A percentile compares a stretch with the other conserved stretches of the same genome.
Conservation (phyloP, 192 early-diverging fungal species). For the Obelidium mucronatum region DNA sequence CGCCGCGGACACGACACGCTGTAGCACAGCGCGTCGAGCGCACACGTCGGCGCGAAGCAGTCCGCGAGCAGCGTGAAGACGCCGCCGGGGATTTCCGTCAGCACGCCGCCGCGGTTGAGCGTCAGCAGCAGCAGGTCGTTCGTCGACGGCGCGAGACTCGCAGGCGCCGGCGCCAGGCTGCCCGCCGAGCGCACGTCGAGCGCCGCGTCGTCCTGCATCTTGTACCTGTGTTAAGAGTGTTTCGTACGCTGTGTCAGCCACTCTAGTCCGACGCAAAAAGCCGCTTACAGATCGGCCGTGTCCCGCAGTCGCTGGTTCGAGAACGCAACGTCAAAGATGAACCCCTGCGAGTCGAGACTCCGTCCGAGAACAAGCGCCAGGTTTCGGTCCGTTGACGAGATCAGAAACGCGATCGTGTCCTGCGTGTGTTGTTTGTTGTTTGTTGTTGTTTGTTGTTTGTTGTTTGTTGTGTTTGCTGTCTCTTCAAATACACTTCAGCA, state of each 20-base stretch:
- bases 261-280: background rate
- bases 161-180: background rate
- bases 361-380: constrained; percentile 87
- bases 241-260: background rate
- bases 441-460: too few relatives aligned
- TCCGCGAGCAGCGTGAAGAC: constrained; percentile 89
- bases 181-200: background rate
- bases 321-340: constrained; percentile 93
- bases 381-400: constrained; percentile 86
- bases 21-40: constrained; percentile 83
- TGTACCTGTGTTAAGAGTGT: too few relatives aligned
- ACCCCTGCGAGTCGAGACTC: constrained; percentile 86
- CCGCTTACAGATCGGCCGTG: constrained; percentile 70
- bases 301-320: constrained; percentile 88
- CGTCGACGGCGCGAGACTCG: too few relatives aligned
- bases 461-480: too few relatives aligned
- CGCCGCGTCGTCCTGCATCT: constrained; percentile 64
- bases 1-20: constrained; percentile 86
- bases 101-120: constrained; percentile 21
- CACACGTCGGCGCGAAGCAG: constrained; percentile 95
- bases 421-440: constrained; percentile 32
- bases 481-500: background rate
- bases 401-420: constrained; percentile 80
- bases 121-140: background rate
- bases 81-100: constrained; percentile 70